Base-by-base conservation (phyloP, 805 yeast genomes). In the Babjeviella inositovora region DNA sequence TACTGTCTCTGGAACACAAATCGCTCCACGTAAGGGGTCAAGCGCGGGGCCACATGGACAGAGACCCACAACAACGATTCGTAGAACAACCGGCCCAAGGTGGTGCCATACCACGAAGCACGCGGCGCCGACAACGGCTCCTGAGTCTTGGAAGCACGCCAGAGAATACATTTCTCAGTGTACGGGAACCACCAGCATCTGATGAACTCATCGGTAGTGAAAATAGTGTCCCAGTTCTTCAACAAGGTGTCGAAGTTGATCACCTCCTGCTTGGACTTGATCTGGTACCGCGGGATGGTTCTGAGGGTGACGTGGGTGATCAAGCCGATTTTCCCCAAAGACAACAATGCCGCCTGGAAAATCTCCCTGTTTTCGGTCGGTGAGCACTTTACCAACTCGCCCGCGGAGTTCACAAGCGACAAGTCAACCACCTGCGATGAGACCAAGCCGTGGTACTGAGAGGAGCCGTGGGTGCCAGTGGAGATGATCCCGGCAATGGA, bases 171-270 rank as follows among this genome's bases (percentile, higher is more conserved):
- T 39, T 75, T 75, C 24, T 69, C 66, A 10, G 90, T 61, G 46
- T 87, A 90, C 2, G 98, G 97, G 47, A 77, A 90, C 97, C 97
- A 90, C 96, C 97, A 87, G 23, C 84, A 68, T 32, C 97, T 68
- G 21, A 84, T 75, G 40, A 70, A 87, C 50, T 87, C 98, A n/a
- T 82, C 63, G 22, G 81, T 70, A 4, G 79, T 67, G 93, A 96
- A 87, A 21, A 87, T 47, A 8, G 58, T 56, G 33, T 76, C 81
- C 82, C 93, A 82, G 29, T 68, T 57, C 8, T 56, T 51, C 34
- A 87, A 47, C 13, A 87, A 50, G 5, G 81, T 67, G 13, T 75
- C 76, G 38, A 87, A 82, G 14, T 69, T 54, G 36, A 87, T 71
- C 17, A 84, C 74, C 47, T 82, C 93, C 42, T 81, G 90, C 23